Evolutionary conservation across 2,329 filamentous ascomycete species (phyloP).

Genomic region (Arthroderma uncinatum): DNA sequence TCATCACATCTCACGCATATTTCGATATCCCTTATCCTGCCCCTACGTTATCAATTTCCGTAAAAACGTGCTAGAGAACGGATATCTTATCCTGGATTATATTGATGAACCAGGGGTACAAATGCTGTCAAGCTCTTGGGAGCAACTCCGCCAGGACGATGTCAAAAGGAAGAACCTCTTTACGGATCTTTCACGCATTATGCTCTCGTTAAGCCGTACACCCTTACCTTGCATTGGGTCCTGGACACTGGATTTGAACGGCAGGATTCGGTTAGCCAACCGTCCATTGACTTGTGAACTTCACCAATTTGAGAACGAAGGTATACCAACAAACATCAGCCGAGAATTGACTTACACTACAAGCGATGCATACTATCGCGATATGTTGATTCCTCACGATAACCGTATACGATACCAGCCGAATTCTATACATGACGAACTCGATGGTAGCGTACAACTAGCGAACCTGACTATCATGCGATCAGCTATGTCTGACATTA

Average conservation of each 20-base stretch:
- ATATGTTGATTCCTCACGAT: constrained; percentile 21
- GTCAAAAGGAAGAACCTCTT: constrained; percentile 15
- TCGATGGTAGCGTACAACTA: not conserved
- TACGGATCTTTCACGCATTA: constrained; percentile 2
- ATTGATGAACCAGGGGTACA: constrained; percentile 13
- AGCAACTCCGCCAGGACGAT: constrained; percentile 13
- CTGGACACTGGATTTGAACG: constrained; percentile 21
- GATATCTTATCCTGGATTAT: constrained; percentile 18
- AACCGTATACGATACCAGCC: constrained; percentile 21
- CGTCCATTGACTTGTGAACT: constrained; percentile 19
- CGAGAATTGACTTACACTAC: constrained; percentile 18
- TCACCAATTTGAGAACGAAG: constrained; percentile 20
- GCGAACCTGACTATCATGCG: constrained; percentile 17
- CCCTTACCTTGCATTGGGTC: constrained; percentile 28
- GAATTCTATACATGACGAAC: constrained; percentile 15
- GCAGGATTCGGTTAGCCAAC: constrained; percentile 17
- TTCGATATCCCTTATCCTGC: not conserved
- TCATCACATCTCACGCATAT: not conserved
- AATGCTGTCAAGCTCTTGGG: constrained; percentile 20
- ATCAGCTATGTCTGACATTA: not conserved
- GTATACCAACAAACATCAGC: constrained; percentile 20
- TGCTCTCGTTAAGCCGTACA: constrained; percentile 4
- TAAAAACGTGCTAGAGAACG: constrained; percentile 19
- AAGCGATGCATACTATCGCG: constrained; percentile 20
- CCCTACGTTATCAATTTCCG: not conserved